Percentiles rank a stretch among this genome's conserved stretches.
These are phyloP conservation scores for Corymbia calophylla DNA, from an alignment of 441 rosid species.

Conservation along the genomic window DNA sequence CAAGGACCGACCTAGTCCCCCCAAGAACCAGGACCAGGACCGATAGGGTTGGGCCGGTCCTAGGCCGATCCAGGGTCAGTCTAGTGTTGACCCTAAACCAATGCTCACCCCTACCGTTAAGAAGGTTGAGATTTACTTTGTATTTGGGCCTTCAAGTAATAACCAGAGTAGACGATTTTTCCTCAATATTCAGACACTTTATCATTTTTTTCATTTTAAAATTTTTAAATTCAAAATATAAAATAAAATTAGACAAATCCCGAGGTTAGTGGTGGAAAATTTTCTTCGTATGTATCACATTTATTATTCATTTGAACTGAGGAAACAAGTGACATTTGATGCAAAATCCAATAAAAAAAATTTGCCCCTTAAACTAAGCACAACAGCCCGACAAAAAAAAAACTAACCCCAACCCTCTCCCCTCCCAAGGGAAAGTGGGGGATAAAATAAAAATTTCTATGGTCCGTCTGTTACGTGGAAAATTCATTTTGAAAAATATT, in stretches of 20 bases:
- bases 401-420: neutral
- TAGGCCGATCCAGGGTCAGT: no score
- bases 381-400: neutral
- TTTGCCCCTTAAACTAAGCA: neutral
- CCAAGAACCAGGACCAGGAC: no score
- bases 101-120: no score
- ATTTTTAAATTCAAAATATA: fast-evolving
- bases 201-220: no score
- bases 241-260: neutral
- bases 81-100: no score
- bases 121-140: neutral
- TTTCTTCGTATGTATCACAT: neutral
- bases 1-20: no score
- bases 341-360: neutral
- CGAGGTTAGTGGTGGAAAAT: neutral
- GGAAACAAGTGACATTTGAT: neutral
- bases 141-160: neutral
- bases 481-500: no score
- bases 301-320: neutral
- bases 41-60: no score
- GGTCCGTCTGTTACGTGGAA: neutral
- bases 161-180: no score
- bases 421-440: neutral
- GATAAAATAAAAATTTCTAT: neutral
- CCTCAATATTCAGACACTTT: neutral